phyloP scores from a whole-genome alignment of 768 basidiomycete genomes.

The Pholiota conissans region DNA sequence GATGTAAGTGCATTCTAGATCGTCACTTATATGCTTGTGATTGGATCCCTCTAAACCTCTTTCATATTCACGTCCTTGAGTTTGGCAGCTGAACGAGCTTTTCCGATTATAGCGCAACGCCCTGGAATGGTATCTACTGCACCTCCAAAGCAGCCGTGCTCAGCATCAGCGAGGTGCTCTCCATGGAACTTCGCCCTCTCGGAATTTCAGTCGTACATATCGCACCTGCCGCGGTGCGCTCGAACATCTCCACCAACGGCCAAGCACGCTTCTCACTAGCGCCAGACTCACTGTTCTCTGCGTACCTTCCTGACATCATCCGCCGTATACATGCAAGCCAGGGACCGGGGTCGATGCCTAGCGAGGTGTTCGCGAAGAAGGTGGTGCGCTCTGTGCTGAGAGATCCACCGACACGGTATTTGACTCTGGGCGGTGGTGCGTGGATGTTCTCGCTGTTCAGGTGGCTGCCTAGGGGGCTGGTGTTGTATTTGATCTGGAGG shows the following conservation, averaged over 20 bases:
- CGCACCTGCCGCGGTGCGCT: constrained; percentile 62
- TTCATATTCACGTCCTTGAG: not conserved
- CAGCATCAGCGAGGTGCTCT: constrained; percentile 60
- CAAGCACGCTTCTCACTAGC: constrained; percentile 42
- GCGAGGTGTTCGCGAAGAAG: constrained; percentile 47
- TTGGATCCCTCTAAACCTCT: not conserved
- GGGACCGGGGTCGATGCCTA: constrained; percentile 43
- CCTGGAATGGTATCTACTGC: constrained; percentile 61
- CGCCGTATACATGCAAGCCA: constrained; percentile 60
- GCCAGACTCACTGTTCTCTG: constrained; percentile 52
- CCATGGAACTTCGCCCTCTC: constrained; percentile 75
- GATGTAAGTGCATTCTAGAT: constrained; percentile 40
- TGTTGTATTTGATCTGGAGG: constrained; percentile 44
- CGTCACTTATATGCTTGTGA: too few species aligned
- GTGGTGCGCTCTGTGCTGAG: constrained; percentile 52
- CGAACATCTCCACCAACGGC: constrained; percentile 63
- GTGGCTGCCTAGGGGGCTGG: constrained; percentile 50
- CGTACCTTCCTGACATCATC: constrained; percentile 53
- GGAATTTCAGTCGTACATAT: constrained; percentile 71
- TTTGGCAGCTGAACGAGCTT: not conserved
- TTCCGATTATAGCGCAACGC: constrained; percentile 38
- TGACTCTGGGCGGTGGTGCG: constrained; percentile 47
- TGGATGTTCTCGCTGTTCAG: constrained; percentile 42
- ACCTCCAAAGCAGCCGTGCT: constrained; percentile 40
- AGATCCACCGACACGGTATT: constrained; percentile 47